phyloP scores from a whole-genome alignment of 2,329 filamentous ascomycete species.

The Sphaerostilbella broomeana region DNA sequence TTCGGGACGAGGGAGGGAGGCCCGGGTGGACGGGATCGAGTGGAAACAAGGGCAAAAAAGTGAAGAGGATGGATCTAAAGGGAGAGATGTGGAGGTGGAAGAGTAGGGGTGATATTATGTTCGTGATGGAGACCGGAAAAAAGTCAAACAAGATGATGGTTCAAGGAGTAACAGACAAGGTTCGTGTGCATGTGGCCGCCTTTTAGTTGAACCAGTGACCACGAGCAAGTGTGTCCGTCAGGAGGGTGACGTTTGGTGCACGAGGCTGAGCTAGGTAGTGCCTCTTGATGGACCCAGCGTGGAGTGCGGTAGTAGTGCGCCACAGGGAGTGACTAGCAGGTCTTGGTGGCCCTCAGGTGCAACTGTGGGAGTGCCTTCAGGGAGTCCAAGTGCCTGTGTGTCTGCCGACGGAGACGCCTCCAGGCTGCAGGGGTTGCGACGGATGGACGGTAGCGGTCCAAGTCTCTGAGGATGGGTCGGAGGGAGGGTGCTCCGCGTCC shows the following conservation, averaged over 20 bases:
- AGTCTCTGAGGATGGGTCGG: background rate
- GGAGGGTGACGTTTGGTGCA: constrained; percentile 36
- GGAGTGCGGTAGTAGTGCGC: constrained; percentile 8
- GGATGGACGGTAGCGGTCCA: background rate
- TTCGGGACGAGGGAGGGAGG: background rate
- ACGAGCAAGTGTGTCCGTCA: constrained; percentile 28
- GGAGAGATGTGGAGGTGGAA: background rate
- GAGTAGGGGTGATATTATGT: constrained; percentile 13
- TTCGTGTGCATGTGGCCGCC: constrained; percentile 26
- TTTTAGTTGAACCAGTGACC: constrained; percentile 23
- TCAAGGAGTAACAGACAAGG: too few species aligned
- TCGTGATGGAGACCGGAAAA: constrained; percentile 18
- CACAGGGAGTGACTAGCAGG: constrained; percentile 9
- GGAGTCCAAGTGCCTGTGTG: background rate
- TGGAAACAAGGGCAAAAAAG: background rate
- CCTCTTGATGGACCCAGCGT: constrained; percentile 6
- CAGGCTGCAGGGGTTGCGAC: constrained; percentile 12
- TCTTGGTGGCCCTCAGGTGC: background rate
- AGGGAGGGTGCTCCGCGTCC: background rate
- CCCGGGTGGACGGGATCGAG: constrained; percentile 1
- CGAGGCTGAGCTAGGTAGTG: constrained; percentile 34
- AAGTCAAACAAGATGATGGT: constrained; percentile 20
- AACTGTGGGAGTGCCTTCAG: background rate
- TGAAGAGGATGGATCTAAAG: background rate
- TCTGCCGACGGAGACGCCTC: constrained; percentile 12